Conservation (phyloP, 2,329 filamentous ascomycete genomes). For the Fusarium torulosum region DNA sequence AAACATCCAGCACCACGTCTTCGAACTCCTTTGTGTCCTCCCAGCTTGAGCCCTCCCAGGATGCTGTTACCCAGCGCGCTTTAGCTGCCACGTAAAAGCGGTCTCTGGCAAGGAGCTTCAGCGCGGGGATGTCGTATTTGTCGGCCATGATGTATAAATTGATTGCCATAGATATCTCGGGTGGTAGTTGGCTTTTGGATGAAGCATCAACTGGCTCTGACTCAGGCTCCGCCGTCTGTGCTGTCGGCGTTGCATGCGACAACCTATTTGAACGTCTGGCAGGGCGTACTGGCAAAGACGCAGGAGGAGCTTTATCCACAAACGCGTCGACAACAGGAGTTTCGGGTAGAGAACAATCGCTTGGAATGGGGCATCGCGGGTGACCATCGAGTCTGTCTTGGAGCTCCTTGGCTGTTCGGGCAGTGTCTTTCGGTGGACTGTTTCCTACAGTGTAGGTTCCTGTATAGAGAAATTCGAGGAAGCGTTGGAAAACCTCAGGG, state of each 20-base stretch:
- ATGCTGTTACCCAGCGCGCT: neutral
- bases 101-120: constrained; percentile 49
- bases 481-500: constrained; percentile 43
- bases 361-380: constrained; percentile 5
- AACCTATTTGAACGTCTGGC: constrained; percentile 19
- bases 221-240: neutral
- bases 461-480: constrained; percentile 53
- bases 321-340: neutral
- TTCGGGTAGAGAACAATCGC: neutral
- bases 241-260: neutral
- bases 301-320: neutral
- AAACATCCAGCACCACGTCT: constrained; percentile 25
- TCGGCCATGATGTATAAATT: constrained; percentile 54
- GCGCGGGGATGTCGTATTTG: constrained; percentile 52
- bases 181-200: neutral
- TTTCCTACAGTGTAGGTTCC: constrained; percentile 41
- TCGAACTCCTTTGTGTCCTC: constrained; percentile 23
- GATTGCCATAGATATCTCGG: constrained; percentile 36
- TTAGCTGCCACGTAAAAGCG: constrained; percentile 48
- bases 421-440: neutral
- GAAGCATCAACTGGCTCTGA: no score
- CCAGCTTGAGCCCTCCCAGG: constrained; percentile 9
- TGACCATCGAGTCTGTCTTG: constrained; percentile 7
- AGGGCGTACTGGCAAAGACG: neutral
- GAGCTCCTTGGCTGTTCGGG: constrained; percentile 13